These are phyloP conservation scores for Dendrobium officinale DNA, from an alignment of 106 monocot species.

Conservation along the genomic window DNA sequence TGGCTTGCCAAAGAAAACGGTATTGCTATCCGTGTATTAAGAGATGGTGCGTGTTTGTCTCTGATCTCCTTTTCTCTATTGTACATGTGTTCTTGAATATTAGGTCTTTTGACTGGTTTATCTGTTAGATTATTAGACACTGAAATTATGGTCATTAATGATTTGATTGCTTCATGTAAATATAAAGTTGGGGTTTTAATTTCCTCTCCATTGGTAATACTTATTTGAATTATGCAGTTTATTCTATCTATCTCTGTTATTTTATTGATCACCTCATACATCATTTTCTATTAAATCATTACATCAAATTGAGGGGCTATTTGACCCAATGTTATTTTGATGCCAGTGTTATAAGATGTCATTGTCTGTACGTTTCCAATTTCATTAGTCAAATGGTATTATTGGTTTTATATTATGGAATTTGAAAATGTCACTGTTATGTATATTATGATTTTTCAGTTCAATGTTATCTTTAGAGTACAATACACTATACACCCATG, in stretches of 20 bases:
- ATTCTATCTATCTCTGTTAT: not conserved
- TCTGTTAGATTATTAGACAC: not conserved
- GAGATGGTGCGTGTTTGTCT: constrained; percentile 21
- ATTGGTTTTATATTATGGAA: too few species aligned
- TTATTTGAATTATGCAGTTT: not conserved
- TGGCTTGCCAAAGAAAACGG: constrained; percentile 22
- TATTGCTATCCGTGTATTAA: constrained; percentile 21
- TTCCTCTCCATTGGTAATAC: not conserved
- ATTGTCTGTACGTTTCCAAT: too few species aligned
- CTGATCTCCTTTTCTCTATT: not conserved
- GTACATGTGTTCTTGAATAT: not conserved
- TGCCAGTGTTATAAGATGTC: not conserved
- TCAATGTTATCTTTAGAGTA: too few species aligned
- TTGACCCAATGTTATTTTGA: not conserved
- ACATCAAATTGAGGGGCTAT: not conserved
- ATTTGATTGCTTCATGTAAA: not conserved
- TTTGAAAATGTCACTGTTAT: too few species aligned
- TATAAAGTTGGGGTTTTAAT: not conserved
- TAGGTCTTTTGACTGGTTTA: not conserved
- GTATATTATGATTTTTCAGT: too few species aligned
- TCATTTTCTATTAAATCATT: not conserved
- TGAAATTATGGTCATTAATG: not conserved
- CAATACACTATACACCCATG: too few species aligned
- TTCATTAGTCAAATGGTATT: too few species aligned
- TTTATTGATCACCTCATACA: not conserved